These are phyloP conservation scores for Apiospora arundinis DNA, from an alignment of 2,329 filamentous ascomycete species.

Conservation along the genomic window DNA sequence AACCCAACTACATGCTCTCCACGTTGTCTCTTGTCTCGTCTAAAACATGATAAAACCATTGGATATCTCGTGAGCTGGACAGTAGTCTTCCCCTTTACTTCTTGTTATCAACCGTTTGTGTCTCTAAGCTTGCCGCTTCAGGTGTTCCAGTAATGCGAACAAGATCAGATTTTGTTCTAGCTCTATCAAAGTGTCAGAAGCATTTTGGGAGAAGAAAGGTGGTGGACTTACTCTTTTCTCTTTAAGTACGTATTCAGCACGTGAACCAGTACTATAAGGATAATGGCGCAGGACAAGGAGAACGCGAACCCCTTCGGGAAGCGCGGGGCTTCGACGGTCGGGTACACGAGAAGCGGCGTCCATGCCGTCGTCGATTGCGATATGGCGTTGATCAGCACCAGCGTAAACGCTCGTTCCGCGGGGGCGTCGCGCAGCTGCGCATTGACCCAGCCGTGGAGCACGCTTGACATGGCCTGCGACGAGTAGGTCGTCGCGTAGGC, in stretches of 20 bases:
- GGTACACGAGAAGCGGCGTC: slow-evolving; percentile 59
- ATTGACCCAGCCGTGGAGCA: slow-evolving; percentile 63
- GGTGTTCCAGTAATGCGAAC: not conserved
- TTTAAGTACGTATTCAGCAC: slow-evolving; percentile 32
- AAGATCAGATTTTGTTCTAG: not conserved
- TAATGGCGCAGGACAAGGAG: slow-evolving; percentile 18
- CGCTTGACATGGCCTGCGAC: slow-evolving; percentile 57
- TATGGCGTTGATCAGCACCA: slow-evolving; percentile 59
- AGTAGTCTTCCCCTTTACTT: not conserved
- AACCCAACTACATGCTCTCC: no score
- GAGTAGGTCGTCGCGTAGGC: slow-evolving; percentile 56
- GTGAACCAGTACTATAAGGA: slow-evolving; percentile 32
- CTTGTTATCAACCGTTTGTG: not conserved
- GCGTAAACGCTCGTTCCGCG: slow-evolving; percentile 52
- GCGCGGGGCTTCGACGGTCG: slow-evolving; percentile 48
- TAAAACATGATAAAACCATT: no score
- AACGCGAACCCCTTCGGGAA: slow-evolving; percentile 45
- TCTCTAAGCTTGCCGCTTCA: not conserved
- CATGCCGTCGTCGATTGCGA: slow-evolving; percentile 61
- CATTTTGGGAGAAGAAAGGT: not conserved
- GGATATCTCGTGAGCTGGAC: not conserved
- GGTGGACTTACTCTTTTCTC: slow-evolving; percentile 31
- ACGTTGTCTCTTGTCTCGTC: no score
- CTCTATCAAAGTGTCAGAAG: not conserved
- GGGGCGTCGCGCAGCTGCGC: slow-evolving; percentile 51